phyloP scores from a whole-genome alignment of 2,329 filamentous ascomycete species.

The Fusarium transvaalense region DNA sequence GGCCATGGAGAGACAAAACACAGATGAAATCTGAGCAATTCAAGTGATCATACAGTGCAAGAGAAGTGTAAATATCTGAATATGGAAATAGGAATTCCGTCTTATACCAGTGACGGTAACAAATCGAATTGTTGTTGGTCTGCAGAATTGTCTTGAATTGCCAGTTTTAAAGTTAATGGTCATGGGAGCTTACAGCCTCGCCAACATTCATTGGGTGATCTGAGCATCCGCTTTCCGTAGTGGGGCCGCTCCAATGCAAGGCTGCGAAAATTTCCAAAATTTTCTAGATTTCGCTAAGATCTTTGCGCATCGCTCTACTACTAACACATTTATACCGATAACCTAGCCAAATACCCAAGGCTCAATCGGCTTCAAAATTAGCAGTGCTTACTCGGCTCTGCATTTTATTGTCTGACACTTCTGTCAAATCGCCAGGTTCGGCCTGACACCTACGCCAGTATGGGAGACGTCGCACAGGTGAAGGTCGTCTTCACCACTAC shows the following conservation, averaged over 20 bases:
- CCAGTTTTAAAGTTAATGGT: background rate
- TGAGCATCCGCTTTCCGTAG: slow-evolving; percentile 36
- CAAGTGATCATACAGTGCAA: background rate
- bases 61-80: background rate
- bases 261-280: slow-evolving; percentile 46
- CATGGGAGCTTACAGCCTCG: slow-evolving; percentile 40
- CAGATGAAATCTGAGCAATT: background rate
- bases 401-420: background rate
- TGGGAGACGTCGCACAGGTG: slow-evolving; percentile 66
- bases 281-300: slow-evolving; percentile 42
- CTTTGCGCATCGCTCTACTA: slow-evolving; percentile 28
- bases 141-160: background rate
- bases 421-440: background rate
- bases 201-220: slow-evolving; percentile 1
- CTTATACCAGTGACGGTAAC: background rate
- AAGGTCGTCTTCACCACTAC: slow-evolving; percentile 77
- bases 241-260: slow-evolving; percentile 42
- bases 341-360: slow-evolving; percentile 35
- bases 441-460: slow-evolving; percentile 37
- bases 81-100: too few species aligned
- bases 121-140: background rate
- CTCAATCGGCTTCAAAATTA: slow-evolving; percentile 19
- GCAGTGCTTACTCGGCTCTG: slow-evolving; percentile 3
- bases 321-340: slow-evolving; percentile 13
- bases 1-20: too few species aligned